Evolutionary conservation across 2,329 filamentous ascomycete species (phyloP).

Genomic region (Shiraia sp.): DNA sequence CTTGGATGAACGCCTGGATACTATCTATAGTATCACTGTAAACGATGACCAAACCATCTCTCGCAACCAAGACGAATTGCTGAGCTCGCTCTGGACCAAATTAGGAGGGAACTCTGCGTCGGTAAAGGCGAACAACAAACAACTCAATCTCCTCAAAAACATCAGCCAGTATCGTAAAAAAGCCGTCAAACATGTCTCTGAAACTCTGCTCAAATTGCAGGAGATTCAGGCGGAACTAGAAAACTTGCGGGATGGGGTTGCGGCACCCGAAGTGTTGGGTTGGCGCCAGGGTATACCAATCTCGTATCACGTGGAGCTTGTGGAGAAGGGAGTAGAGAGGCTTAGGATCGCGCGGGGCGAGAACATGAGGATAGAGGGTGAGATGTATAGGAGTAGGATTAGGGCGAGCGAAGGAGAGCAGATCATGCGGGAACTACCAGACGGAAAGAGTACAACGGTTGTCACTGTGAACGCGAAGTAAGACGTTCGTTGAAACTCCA

Average conservation of each 20-base stretch:
- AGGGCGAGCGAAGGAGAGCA: constrained; percentile 12
- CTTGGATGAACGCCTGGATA: constrained; percentile 69
- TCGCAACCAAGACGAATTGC: constrained; percentile 65
- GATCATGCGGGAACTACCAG: constrained; percentile 15
- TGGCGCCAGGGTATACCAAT: constrained; percentile 63
- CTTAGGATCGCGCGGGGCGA: constrained; percentile 67
- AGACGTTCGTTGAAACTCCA: too few species aligned
- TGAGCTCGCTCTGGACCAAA: constrained; percentile 73
- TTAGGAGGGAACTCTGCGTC: constrained; percentile 69
- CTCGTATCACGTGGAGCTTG: constrained; percentile 74
- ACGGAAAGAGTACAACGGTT: constrained; percentile 10
- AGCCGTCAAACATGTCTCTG: constrained; percentile 70
- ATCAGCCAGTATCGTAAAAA: constrained; percentile 68
- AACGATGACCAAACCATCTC: constrained; percentile 65
- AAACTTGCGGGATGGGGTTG: constrained; percentile 72
- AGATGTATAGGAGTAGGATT: constrained; percentile 39
- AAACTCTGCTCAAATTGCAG: constrained; percentile 72
- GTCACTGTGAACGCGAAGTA: constrained; percentile 19
- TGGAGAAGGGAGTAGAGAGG: constrained; percentile 72
- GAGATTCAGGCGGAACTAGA: constrained; percentile 72
- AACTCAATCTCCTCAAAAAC: constrained; percentile 66
- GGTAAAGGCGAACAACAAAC: constrained; percentile 63
- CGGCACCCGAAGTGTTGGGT: constrained; percentile 64
- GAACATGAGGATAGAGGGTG: constrained; percentile 62
- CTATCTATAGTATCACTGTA: constrained; percentile 70